Conservation (phyloP, 768 basidiomycete species). For the Holtermannia corniformis region DNA sequence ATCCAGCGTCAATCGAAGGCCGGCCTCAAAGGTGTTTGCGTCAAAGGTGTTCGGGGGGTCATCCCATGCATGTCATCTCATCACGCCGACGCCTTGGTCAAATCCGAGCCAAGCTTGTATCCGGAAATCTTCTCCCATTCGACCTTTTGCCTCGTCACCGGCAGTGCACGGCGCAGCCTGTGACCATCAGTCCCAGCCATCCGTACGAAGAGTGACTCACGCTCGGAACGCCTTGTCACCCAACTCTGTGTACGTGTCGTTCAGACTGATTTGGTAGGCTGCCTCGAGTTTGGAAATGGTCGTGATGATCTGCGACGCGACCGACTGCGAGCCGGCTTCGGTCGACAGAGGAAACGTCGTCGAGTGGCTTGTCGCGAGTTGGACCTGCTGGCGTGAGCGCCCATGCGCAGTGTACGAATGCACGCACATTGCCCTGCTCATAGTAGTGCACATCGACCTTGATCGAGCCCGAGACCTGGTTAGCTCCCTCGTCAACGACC, state of each 20-base stretch:
- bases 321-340: slow-evolving; percentile 14
- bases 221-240: slow-evolving; percentile 86
- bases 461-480: slow-evolving; percentile 60
- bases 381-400: slow-evolving; percentile 53
- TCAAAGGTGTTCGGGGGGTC: no score
- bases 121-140: slow-evolving; percentile 84
- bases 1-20: no score
- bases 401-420: not conserved
- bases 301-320: slow-evolving; percentile 51
- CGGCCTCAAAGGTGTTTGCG: no score
- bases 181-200: slow-evolving; percentile 1
- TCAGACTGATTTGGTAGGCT: slow-evolving; percentile 67
- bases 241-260: slow-evolving; percentile 77
- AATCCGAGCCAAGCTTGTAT: slow-evolving; percentile 29
- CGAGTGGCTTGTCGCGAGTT: slow-evolving; percentile 67
- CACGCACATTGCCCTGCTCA: slow-evolving; percentile 83
- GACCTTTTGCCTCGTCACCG: slow-evolving; percentile 82
- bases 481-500: slow-evolving; percentile 56
- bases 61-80: no score
- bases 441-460: slow-evolving; percentile 89
- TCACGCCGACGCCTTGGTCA: slow-evolving; percentile 27
- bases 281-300: slow-evolving; percentile 62
- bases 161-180: slow-evolving; percentile 73
- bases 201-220: slow-evolving; percentile 20
- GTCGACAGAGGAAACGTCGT: slow-evolving; percentile 49